Conservation (phyloP, 2,329 filamentous ascomycete genomes). For the Fusarium fujikuroi region DNA sequence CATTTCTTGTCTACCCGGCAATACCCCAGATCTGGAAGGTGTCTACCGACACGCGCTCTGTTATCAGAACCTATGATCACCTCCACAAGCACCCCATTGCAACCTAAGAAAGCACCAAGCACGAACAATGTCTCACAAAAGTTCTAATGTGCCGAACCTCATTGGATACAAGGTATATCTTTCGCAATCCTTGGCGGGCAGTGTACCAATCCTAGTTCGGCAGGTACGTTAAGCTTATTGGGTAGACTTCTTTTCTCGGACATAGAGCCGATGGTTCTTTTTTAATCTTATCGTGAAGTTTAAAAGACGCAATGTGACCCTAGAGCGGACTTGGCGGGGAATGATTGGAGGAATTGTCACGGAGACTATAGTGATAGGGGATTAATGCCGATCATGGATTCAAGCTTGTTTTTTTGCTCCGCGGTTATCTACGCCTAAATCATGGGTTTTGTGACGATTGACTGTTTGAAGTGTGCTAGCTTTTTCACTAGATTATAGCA, state of each 20-base stretch:
- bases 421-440: background rate
- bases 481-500: background rate
- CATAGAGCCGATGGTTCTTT: background rate
- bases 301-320: constrained; percentile 19
- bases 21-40: constrained; percentile 29
- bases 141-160: background rate
- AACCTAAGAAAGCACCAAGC: background rate
- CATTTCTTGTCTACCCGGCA: constrained; percentile 2
- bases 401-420: background rate
- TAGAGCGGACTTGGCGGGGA: background rate
- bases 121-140: constrained; percentile 10
- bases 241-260: background rate
- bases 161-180: background rate
- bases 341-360: constrained; percentile 3
- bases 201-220: constrained; percentile 12
- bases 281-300: constrained; percentile 26
- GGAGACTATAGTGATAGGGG: background rate
- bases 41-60: background rate
- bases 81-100: background rate
- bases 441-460: background rate
- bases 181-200: constrained; percentile 5
- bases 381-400: background rate
- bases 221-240: constrained; percentile 20
- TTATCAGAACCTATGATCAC: background rate
- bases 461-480: background rate